A percentile compares a stretch with the other conserved stretches of the same genome.
Conservation (phyloP, 345 rosid genomes). For the Syzygium grande region DNA sequence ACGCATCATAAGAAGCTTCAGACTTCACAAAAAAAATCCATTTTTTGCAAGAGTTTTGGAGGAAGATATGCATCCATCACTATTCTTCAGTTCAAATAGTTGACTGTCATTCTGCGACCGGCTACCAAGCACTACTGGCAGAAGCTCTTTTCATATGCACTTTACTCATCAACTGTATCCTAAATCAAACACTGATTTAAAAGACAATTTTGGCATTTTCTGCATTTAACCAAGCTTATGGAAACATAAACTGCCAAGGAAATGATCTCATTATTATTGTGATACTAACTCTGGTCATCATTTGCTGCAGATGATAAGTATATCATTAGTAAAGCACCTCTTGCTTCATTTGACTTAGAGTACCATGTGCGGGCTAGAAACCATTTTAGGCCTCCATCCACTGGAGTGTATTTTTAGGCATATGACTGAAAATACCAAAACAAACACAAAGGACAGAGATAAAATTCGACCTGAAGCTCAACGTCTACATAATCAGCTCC, state of each 20-base stretch:
- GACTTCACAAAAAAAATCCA: background rate
- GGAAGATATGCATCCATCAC: background rate
- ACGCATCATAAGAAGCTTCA: background rate
- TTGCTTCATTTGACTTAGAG: background rate
- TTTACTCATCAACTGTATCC: background rate
- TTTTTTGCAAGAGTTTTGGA: background rate
- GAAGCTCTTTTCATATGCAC: background rate
- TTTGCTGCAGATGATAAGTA: background rate
- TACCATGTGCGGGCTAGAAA: background rate
- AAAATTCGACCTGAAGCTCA: slow-evolving; percentile 39
- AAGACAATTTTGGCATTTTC: background rate
- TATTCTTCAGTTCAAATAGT: background rate
- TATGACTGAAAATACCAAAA: background rate
- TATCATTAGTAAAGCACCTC: background rate
- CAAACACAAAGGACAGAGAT: background rate
- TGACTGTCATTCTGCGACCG: background rate
- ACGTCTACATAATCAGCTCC: slow-evolving; percentile 56
- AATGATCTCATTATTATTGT: background rate
- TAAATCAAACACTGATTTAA: background rate
- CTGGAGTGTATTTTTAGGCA: background rate
- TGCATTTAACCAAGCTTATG: background rate
- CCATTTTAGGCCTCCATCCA: background rate
- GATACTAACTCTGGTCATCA: background rate
- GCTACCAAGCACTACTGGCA: background rate
- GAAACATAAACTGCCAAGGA: background rate